These are phyloP conservation scores for Cucumis sativus DNA, from an alignment of 306 rosid species.

Conservation along the genomic window Cucumber_9930_V3 NC_026657.2:9653001-9653500, in stretches of 20 bases:
- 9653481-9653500: slow-evolving; percentile 27
- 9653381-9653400: slow-evolving; percentile 28
- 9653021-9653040: slow-evolving; percentile 19
- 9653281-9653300: slow-evolving; percentile 25
- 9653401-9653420: slow-evolving; percentile 13
- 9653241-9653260: slow-evolving; percentile 25
- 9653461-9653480: slow-evolving; percentile 29
- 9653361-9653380: slow-evolving; percentile 19
- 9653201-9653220: slow-evolving; percentile 15
- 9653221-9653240: slow-evolving; percentile 5
- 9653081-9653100: slow-evolving; percentile 1
- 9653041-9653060: slow-evolving; percentile 23
- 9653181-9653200: slow-evolving; percentile 26
- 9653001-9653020: neutral
- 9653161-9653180: slow-evolving; percentile 32
- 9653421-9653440: slow-evolving; percentile 15
- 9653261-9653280: slow-evolving; percentile 29
- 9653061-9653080: slow-evolving; percentile 19
- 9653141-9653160: slow-evolving; percentile 25
- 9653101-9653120: slow-evolving; percentile 10
- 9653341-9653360: slow-evolving; percentile 36
- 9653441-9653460: slow-evolving; percentile 18
- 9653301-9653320: slow-evolving; percentile 22
- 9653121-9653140: slow-evolving; percentile 23
- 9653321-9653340: slow-evolving; percentile 20